Percentiles rank a stretch among this genome's conserved stretches.
Conservation (phyloP, 75 land plant genomes). For the Chamaecyparis obtusa region DNA sequence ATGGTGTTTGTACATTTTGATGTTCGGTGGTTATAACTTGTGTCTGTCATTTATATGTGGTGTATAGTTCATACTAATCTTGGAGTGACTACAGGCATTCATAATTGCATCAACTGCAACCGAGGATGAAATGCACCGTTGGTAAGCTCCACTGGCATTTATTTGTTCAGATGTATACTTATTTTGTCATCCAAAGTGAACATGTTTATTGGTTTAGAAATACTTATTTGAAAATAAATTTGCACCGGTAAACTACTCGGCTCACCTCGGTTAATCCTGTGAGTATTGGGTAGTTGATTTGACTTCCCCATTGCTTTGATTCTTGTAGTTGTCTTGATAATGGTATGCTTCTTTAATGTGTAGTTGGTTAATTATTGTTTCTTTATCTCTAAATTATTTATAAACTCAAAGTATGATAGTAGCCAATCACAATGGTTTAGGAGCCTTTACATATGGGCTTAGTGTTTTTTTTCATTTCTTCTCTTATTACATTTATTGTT, state of each 20-base stretch:
- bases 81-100: slow-evolving; percentile 67
- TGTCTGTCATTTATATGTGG: background rate
- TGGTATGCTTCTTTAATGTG: background rate
- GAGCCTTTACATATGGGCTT: too few relatives aligned
- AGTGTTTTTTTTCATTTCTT: too few relatives aligned
- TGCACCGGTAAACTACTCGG: background rate
- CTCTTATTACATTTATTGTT: too few relatives aligned
- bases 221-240: background rate
- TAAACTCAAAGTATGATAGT: too few relatives aligned
- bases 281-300: background rate
- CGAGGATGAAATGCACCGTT: slow-evolving; percentile 86
- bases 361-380: too few relatives aligned
- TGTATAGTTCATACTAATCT: background rate
- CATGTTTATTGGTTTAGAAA: background rate
- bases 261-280: background rate
- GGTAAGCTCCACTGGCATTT: slow-evolving; percentile 42
- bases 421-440: too few relatives aligned
- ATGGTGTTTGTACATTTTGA: background rate
- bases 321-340: background rate
- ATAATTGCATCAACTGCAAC: slow-evolving; percentile 98
- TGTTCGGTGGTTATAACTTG: background rate
- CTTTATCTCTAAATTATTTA: too few relatives aligned
- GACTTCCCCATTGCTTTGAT: background rate
- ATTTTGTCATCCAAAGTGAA: background rate
- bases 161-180: background rate